Evolutionary conservation across 2,329 filamentous ascomycete genomes (phyloP), one percentile per base, ranked within the genome.

Genomic region (Epicoccum nigrum): DNA sequence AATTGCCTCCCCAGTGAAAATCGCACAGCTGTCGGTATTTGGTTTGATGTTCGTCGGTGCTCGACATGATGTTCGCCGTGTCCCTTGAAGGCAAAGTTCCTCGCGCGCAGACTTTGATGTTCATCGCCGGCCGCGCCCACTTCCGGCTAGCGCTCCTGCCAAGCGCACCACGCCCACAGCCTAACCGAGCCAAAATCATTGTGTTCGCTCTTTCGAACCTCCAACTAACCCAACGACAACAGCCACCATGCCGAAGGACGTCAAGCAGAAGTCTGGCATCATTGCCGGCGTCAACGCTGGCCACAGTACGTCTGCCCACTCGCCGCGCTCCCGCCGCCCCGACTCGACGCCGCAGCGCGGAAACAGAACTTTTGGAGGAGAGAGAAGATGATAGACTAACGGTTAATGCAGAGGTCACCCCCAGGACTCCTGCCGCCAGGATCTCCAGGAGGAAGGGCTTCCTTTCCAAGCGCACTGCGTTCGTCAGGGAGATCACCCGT

Each of bases 401-500:
- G 49, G 55, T 52, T 49, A 60, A 49, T 63, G 69, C 58, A 68
- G 78, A 81, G 76, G 78, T 81, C 74, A 81, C 78, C 49, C 77
- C 77, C 37, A 77, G 75, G 72, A 75, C 76, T 67, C 75, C 77
- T 52, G 77, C 77, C 65, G 70, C 76, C 61, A 75, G 75, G 63
- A 75, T 80, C 63, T 81, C 79, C 62, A 75, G 77, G 90, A 92
- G 87, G 83, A 97, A 97, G 86, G 94, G 94, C 71, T 90, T 94
- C 81, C 83, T 96, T 75, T 95, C 90, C 83, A 96, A 96, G 88
- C 88, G 92, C 75, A 97, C 94, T 71, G 87, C 89, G 72, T 97
- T 99, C 82, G 93, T 97, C 70, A 86, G 94, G 72, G 92, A 97
- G 76, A 88, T 99, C 77, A 91, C 96, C 79, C 96, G 95, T 86